These are phyloP conservation scores for Nadsonia commutata DNA, from an alignment of 1,139 yeast genomes.

Conservation along the genomic window DNA sequence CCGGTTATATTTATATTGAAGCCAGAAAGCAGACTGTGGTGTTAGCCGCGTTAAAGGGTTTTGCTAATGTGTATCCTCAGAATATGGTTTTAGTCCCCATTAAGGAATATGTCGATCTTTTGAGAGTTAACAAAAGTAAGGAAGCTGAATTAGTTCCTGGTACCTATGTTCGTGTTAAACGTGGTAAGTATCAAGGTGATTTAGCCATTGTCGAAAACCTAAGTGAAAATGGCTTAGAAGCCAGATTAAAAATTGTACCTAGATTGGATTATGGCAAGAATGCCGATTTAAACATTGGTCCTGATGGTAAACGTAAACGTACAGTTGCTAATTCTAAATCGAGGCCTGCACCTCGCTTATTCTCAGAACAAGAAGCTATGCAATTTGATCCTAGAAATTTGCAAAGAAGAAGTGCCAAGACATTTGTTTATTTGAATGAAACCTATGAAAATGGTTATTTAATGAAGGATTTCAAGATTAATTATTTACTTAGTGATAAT, in stretches of 20 bases:
- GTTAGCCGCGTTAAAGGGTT: conserved; percentile 72
- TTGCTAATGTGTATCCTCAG: conserved; percentile 63
- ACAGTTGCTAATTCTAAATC: conserved; percentile 31
- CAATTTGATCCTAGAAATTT: conserved; percentile 44
- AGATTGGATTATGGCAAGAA: conserved; percentile 79
- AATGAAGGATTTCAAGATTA: conserved; percentile 72
- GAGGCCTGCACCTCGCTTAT: conserved; percentile 74
- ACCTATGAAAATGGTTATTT: conserved; percentile 83
- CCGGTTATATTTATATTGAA: conserved; percentile 85
- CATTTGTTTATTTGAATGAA: conserved; percentile 67
- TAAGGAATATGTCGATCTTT: conserved; percentile 83
- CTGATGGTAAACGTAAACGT: conserved; percentile 34
- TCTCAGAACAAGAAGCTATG: conserved; percentile 46
- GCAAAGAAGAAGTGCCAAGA: conserved; percentile 58
- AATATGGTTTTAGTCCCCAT: conserved; percentile 82
- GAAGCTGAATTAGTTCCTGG: conserved; percentile 88
- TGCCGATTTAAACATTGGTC: conserved; percentile 37
- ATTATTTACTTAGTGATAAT: conserved; percentile 65
- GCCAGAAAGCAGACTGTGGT: conserved; percentile 92
- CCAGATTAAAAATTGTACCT: conserved; percentile 81
- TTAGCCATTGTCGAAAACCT: conserved; percentile 85
- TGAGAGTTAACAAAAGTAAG: conserved; percentile 78
- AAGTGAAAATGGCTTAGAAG: conserved; percentile 90
- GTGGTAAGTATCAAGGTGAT: conserved; percentile 89
- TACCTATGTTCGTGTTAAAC: conserved; percentile 73